These are phyloP conservation scores for Pisolithus albus DNA, from an alignment of 768 basidiomycete species.

Conservation along the genomic window DNA sequence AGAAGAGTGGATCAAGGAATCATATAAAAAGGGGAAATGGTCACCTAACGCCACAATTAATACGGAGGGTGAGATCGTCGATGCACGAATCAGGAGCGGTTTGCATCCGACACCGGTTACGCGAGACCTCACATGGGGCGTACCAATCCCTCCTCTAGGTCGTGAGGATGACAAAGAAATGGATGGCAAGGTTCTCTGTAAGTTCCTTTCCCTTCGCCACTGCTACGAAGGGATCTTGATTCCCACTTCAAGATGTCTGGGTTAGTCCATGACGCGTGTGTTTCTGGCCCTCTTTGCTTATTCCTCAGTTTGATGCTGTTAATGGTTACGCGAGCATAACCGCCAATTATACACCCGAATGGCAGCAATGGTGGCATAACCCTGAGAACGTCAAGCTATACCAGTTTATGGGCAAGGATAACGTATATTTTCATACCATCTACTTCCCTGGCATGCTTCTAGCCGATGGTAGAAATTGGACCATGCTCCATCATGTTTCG, in stretches of 20 bases:
- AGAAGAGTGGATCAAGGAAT: conserved; percentile 82
- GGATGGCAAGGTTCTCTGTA: conserved; percentile 93
- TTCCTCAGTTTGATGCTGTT: conserved; percentile 84
- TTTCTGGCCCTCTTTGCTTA: background rate
- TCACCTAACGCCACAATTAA: conserved; percentile 89
- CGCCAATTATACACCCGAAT: conserved; percentile 87
- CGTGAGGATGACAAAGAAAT: conserved; percentile 75
- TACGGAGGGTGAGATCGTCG: conserved; percentile 79
- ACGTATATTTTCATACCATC: conserved; percentile 96
- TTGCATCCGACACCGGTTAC: conserved; percentile 87
- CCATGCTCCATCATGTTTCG: conserved; percentile 87
- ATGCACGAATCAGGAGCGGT: conserved; percentile 80
- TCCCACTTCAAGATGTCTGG: conserved; percentile 73
- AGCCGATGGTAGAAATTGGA: conserved; percentile 89
- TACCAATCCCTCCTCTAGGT: conserved; percentile 74
- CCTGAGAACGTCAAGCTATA: conserved; percentile 83
- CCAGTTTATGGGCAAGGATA: conserved; percentile 99
- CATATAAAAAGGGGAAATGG: conserved; percentile 84
- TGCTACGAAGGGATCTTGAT: conserved; percentile 1
- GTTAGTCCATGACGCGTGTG: conserved; percentile 40
- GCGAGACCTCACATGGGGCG: conserved; percentile 93
- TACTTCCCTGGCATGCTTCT: conserved; percentile 89
- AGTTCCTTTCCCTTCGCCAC: conserved; percentile 28
- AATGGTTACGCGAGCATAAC: conserved; percentile 98
- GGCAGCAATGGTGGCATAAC: conserved; percentile 97